Conservation (phyloP, 345 rosid species). For the Gossypium rotundifolium region DNA sequence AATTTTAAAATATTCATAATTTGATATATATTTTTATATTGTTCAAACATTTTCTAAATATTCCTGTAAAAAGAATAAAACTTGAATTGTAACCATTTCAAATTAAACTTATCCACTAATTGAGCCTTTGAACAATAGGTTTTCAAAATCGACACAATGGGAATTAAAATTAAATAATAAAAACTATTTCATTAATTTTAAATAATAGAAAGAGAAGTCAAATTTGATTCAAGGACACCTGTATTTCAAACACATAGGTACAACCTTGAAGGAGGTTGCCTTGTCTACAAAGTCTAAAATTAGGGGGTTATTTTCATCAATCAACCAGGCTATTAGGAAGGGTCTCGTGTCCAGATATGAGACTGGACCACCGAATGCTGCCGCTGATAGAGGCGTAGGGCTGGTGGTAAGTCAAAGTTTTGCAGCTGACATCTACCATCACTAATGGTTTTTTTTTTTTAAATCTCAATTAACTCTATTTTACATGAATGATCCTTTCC, state of each 20-base stretch:
- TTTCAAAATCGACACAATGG: no score
- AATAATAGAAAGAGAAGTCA: no score
- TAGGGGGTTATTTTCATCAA: not conserved
- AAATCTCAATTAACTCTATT: not conserved
- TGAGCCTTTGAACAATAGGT: no score
- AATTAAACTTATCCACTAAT: no score
- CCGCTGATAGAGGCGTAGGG: not conserved
- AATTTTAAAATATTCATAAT: no score
- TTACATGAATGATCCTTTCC: not conserved
- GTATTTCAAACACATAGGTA: not conserved
- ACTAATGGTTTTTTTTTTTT: not conserved
- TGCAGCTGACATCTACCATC: not conserved
- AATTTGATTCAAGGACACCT: not conserved
- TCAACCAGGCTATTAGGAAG: not conserved
- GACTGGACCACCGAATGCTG: conserved; percentile 4
- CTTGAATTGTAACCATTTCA: no score
- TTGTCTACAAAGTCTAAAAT: not conserved
- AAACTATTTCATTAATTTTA: not conserved
- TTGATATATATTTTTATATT: no score
- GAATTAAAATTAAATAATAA: not conserved
- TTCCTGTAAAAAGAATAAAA: no score
- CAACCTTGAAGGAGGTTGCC: not conserved
- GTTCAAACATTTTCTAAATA: no score
- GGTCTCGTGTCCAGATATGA: not conserved
- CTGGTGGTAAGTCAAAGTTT: not conserved